These are phyloP conservation scores for Xerocomus spinulosus DNA, from an alignment of 768 basidiomycete species.

Conservation along the genomic window DNA sequence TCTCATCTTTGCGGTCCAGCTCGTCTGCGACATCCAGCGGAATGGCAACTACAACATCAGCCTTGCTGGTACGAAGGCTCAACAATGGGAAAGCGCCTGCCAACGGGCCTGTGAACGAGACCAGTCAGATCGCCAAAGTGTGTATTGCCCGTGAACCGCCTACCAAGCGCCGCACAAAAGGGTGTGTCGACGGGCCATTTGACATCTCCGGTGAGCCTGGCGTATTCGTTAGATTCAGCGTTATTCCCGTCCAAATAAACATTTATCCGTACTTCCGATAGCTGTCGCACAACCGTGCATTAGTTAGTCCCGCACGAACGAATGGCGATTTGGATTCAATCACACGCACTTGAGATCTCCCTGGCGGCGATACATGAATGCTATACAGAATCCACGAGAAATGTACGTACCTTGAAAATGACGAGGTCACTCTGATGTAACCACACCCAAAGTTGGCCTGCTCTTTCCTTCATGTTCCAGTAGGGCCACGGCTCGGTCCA, in stretches of 20 bases:
- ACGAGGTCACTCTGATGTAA: constrained; percentile 61
- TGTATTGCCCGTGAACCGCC: constrained; percentile 8
- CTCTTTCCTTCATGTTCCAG: constrained; percentile 62
- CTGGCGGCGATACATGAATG: constrained; percentile 35
- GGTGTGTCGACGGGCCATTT: constrained; percentile 81
- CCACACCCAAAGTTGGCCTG: constrained; percentile 45
- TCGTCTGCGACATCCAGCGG: constrained; percentile 57
- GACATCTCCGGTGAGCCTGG: constrained; percentile 85
- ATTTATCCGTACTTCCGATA: constrained; percentile 70
- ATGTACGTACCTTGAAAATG: constrained; percentile 67
- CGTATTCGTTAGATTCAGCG: constrained; percentile 2
- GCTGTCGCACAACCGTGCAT: constrained; percentile 32
- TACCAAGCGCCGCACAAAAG: constrained; percentile 70
- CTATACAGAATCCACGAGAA: not conserved
- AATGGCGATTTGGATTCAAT: not conserved
- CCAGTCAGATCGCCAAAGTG: constrained; percentile 1
- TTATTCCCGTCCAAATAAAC: not conserved
- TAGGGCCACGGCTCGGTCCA: constrained; percentile 77
- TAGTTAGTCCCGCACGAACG: not conserved
- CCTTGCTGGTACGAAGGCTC: constrained; percentile 90
- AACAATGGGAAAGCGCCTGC: constrained; percentile 76
- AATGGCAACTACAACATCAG: constrained; percentile 88
- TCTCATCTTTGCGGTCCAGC: constrained; percentile 59
- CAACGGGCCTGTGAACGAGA: constrained; percentile 54
- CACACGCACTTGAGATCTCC: constrained; percentile 83